phyloP scores from a whole-genome alignment of 371 early-diverging fungal genomes.

The Coemansia sp. region DNA sequence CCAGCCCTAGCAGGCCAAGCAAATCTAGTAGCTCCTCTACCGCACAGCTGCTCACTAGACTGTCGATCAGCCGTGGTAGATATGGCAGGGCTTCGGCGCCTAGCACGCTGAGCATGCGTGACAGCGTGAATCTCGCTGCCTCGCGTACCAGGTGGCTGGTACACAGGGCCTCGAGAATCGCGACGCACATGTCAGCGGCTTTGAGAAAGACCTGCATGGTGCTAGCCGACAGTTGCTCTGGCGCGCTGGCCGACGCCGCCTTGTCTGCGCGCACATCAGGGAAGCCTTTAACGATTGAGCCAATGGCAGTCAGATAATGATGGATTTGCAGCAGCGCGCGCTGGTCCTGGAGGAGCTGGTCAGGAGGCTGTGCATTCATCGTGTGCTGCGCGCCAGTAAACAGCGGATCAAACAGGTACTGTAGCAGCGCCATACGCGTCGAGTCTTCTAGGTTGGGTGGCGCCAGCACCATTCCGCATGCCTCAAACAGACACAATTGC shows the following conservation, averaged over 20 bases:
- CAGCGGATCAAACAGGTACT: constrained; percentile 75
- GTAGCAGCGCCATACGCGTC: constrained; percentile 74
- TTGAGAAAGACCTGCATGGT: constrained; percentile 63
- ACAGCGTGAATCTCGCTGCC: constrained; percentile 80
- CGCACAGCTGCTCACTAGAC: constrained; percentile 72
- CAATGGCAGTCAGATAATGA: constrained; percentile 84
- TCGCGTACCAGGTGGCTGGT: constrained; percentile 75
- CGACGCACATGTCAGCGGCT: constrained; percentile 76
- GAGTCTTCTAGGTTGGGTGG: constrained; percentile 63
- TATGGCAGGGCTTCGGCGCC: constrained; percentile 82
- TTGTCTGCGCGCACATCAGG: constrained; percentile 62
- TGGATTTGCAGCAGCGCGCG: constrained; percentile 71
- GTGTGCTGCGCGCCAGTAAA: constrained; percentile 57
- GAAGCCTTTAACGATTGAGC: constrained; percentile 87
- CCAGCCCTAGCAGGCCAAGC: constrained; percentile 78
- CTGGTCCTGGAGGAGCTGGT: constrained; percentile 55
- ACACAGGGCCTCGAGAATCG: constrained; percentile 69
- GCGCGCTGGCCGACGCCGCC: constrained; percentile 17
- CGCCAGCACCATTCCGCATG: constrained; percentile 85
- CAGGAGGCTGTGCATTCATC: constrained; percentile 41
- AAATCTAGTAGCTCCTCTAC: constrained; percentile 82
- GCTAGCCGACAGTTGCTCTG: constrained; percentile 41
- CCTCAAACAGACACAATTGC: constrained; percentile 88
- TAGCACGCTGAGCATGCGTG: constrained; percentile 82
- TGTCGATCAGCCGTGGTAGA: constrained; percentile 75